Evolutionary conservation across 129 eudicot species (phyloP).

Genomic region (Rutidosis leptorrhynchoides): DNA sequence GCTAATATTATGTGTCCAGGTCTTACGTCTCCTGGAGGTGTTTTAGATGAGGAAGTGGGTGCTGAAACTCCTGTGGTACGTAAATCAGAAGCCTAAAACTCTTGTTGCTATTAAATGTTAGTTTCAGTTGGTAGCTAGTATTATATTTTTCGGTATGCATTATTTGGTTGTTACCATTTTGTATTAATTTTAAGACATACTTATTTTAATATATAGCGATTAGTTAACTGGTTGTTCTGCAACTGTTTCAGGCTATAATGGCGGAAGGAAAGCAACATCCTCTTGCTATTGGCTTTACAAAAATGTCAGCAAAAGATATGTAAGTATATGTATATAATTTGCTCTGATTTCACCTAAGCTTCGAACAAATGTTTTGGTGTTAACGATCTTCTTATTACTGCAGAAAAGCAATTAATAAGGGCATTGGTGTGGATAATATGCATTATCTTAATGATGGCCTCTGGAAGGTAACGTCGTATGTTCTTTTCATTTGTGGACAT

Average conservation of each 20-base stretch:
- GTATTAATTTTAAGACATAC: not conserved
- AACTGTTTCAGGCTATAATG: constrained; percentile 82
- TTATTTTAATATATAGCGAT: not conserved
- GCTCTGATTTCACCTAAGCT: not conserved
- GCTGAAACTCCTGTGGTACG: constrained; percentile 94
- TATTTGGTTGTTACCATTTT: not conserved
- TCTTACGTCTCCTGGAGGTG: constrained; percentile 97
- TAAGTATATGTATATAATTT: constrained; percentile 62
- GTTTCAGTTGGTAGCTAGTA: not conserved
- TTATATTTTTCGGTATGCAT: not conserved
- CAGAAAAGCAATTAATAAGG: constrained; percentile 91
- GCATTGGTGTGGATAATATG: constrained; percentile 97
- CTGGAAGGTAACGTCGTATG: constrained; percentile 66
- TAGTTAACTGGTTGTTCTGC: constrained; percentile 16
- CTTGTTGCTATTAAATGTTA: not conserved
- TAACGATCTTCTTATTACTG: constrained; percentile 29
- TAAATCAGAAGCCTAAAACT: not conserved
- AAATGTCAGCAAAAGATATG: constrained; percentile 99
- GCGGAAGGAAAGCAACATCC: constrained; percentile 99
- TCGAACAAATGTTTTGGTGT: not conserved
- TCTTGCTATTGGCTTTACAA: constrained; percentile 98
- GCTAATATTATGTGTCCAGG: constrained; percentile 99
- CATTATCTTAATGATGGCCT: constrained; percentile 99
- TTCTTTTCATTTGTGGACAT: constrained; percentile 19
- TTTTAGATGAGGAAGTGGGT: constrained; percentile 84